Percentiles rank a stretch among this genome's conserved stretches.
Conservation (phyloP, 208 protist species). For the Angomonas deanei region DNA sequence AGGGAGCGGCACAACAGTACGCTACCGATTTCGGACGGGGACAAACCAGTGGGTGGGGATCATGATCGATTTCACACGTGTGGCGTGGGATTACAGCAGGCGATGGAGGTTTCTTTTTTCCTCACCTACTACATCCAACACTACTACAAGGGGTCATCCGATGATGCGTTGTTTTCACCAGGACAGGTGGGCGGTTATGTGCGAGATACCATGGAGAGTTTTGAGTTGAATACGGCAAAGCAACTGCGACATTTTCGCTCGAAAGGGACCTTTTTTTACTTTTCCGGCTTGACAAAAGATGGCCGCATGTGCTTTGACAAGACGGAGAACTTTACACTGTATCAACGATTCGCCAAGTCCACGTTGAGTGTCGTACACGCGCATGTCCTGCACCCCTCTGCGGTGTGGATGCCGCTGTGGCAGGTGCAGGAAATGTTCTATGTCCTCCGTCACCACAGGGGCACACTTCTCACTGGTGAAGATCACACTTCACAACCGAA, state of each 20-base stretch:
- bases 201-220: slow-evolving; percentile 38
- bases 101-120: slow-evolving; percentile 65
- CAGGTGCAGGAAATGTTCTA: slow-evolving; percentile 71
- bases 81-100: slow-evolving; percentile 41
- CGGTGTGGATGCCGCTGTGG: slow-evolving; percentile 79
- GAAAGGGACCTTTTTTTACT: slow-evolving; percentile 32
- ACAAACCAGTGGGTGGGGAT: neutral
- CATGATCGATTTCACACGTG: slow-evolving; percentile 22
- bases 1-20: neutral
- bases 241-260: slow-evolving; percentile 58
- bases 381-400: slow-evolving; percentile 51
- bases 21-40: neutral
- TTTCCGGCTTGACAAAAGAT: slow-evolving; percentile 32
- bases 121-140: slow-evolving; percentile 26
- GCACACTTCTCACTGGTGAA: slow-evolving; percentile 23
- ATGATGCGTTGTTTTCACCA: slow-evolving; percentile 1
- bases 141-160: slow-evolving; percentile 1
- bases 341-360: slow-evolving; percentile 47
- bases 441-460: slow-evolving; percentile 27
- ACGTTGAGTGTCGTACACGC: slow-evolving; percentile 49
- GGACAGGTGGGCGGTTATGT: slow-evolving; percentile 34
- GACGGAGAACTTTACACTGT: slow-evolving; percentile 11
- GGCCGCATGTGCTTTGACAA: slow-evolving; percentile 13
- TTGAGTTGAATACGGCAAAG: slow-evolving; percentile 70
- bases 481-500: neutral